These are phyloP conservation scores for Corylus americana DNA, from an alignment of 306 rosid genomes.

Conservation along the genomic window DNA sequence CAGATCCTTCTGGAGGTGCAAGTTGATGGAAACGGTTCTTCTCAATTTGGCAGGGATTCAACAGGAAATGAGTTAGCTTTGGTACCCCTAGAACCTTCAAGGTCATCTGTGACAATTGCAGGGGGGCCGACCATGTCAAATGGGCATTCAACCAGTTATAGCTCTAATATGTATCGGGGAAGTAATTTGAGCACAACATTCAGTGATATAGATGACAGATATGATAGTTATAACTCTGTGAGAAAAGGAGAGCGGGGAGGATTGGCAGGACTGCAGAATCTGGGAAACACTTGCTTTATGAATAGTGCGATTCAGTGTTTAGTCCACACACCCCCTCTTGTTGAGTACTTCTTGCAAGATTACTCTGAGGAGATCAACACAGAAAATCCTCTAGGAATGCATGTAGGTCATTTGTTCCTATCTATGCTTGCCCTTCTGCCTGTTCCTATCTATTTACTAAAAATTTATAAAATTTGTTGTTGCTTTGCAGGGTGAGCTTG, in stretches of 20 bases:
- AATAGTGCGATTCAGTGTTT: slow-evolving; percentile 92
- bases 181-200: slow-evolving; percentile 54
- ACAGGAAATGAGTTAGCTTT: slow-evolving; percentile 87
- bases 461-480: slow-evolving; percentile 26
- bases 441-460: slow-evolving; percentile 15
- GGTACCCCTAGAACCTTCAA: slow-evolving; percentile 85
- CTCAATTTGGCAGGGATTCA: slow-evolving; percentile 58
- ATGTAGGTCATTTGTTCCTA: slow-evolving; percentile 51
- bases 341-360: slow-evolving; percentile 87
- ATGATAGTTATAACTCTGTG: slow-evolving; percentile 41
- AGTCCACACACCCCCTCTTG: slow-evolving; percentile 90
- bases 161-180: slow-evolving; percentile 56
- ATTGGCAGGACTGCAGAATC: slow-evolving; percentile 95
- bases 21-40: slow-evolving; percentile 35
- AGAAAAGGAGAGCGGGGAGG: slow-evolving; percentile 74
- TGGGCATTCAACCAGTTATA: slow-evolving; percentile 74
- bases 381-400: slow-evolving; percentile 97
- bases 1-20: slow-evolving; percentile 86
- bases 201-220: slow-evolving; percentile 61
- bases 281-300: slow-evolving; percentile 99
- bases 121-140: slow-evolving; percentile 88
- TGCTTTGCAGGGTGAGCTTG: slow-evolving; percentile 90
- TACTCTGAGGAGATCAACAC: slow-evolving; percentile 84
- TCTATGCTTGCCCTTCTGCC: slow-evolving; percentile 18
- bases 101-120: slow-evolving; percentile 83